Base-by-base conservation (phyloP, 192 early-diverging fungal genomes). In the Phlyctochytrium planicorne region DNA sequence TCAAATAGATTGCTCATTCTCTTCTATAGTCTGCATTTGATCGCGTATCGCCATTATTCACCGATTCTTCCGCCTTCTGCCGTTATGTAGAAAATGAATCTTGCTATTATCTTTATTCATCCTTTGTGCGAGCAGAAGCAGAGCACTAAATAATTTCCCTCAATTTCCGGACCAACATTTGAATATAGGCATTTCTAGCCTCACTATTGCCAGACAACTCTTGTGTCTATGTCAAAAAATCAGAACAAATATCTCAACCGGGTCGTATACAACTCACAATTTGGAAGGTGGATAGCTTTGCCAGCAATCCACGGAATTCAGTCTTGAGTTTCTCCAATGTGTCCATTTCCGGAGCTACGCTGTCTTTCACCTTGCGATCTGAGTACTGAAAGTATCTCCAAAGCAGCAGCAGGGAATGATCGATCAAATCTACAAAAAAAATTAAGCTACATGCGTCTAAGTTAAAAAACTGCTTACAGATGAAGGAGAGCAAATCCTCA, bases 1-100 rank as follows among this genome's bases (percentile, higher is more conserved):
- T 57, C 55, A 57, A 57, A 29, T 57, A 57, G 25, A 57, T 4
- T 47, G 20, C n/a, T n/a, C n/a, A n/a, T 50, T 50, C 40, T 50
- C 40, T n/a, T 50, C 40, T n/a, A n/a, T n/a, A n/a, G n/a, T n/a
- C n/a, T n/a, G n/a, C n/a, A n/a, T n/a, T n/a, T n/a, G n/a, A n/a
- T n/a, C n/a, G n/a, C n/a, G n/a, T n/a, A n/a, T n/a, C n/a, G n/a
- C n/a, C n/a, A n/a, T n/a, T n/a, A n/a, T n/a, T n/a, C n/a, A n/a
- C n/a, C n/a, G n/a, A n/a, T n/a, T n/a, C n/a, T n/a, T n/a, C n/a
- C n/a, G n/a, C n/a, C n/a, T n/a, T n/a, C n/a, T n/a, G n/a, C n/a
- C n/a, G n/a, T n/a, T n/a, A n/a, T n/a, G n/a, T n/a, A n/a, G n/a
- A n/a, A n/a, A n/a, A n/a, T n/a, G n/a, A n/a, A n/a, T n/a, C n/a